A percentile compares a stretch with the other conserved stretches of the same genome.
Evolutionary conservation across 495 filamentous ascomycete genomes (phyloP).

Genomic region (Amphirosellinia nigrospora): DNA sequence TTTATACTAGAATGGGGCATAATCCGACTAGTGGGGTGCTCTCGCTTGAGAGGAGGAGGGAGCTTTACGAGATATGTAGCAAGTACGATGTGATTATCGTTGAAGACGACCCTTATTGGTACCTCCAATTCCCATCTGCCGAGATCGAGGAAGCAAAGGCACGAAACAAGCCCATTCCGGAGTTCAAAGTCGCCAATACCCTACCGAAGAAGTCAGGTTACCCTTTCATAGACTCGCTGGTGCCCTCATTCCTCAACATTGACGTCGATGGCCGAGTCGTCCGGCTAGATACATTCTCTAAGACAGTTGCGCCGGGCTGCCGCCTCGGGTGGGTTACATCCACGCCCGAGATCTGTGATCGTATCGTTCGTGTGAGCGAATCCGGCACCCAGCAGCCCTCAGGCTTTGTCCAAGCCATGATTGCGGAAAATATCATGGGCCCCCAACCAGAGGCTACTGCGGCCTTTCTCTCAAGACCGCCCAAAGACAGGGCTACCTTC

Average conservation of each 20-base stretch:
- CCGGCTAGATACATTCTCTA: slow-evolving; percentile 81
- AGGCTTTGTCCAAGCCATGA: slow-evolving; percentile 84
- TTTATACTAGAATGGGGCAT: slow-evolving; percentile 72
- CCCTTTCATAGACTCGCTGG: slow-evolving; percentile 81
- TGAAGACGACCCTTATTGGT: slow-evolving; percentile 97
- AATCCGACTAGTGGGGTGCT: slow-evolving; percentile 85
- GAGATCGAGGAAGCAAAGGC: slow-evolving; percentile 57
- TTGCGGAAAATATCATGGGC: slow-evolving; percentile 79
- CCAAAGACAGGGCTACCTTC: slow-evolving; percentile 36
- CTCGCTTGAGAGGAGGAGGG: slow-evolving; percentile 70
- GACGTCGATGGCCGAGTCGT: slow-evolving; percentile 89
- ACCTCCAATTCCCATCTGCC: slow-evolving; percentile 83
- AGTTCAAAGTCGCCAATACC: slow-evolving; percentile 30
- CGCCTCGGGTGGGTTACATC: slow-evolving; percentile 85
- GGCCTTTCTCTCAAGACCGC: slow-evolving; percentile 38
- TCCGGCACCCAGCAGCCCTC: slow-evolving; percentile 80
- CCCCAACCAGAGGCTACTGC: slow-evolving; percentile 56
- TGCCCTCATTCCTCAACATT: slow-evolving; percentile 71
- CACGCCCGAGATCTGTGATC: slow-evolving; percentile 77
- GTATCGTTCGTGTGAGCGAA: slow-evolving; percentile 66
- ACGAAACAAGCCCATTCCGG: slow-evolving; percentile 34
- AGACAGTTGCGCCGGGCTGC: slow-evolving; percentile 81
- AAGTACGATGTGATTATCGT: slow-evolving; percentile 90
- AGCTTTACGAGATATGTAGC: slow-evolving; percentile 80
- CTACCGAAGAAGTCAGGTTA: slow-evolving; percentile 69